Conservation (phyloP, 495 filamentous ascomycete genomes). For the Penicillium cosmopolitanum region DNA sequence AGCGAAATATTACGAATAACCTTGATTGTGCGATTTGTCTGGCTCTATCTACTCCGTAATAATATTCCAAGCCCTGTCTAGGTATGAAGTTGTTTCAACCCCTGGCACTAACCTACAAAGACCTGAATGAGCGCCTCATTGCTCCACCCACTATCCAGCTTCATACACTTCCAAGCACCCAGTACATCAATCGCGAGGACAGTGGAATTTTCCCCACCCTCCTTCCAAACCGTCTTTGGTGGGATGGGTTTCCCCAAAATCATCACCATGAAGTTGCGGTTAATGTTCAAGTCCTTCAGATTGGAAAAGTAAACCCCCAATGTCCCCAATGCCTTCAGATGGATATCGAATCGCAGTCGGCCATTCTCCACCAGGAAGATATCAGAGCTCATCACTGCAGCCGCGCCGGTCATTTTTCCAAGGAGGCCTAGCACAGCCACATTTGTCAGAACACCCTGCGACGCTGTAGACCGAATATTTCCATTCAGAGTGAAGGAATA, state of each 20-base stretch:
- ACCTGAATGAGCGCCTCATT: constrained; percentile 82
- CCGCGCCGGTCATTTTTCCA: constrained; percentile 87
- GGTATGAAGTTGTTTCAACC: not conserved
- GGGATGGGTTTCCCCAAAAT: constrained; percentile 74
- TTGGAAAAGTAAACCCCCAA: constrained; percentile 73
- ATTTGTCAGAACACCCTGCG: constrained; percentile 27
- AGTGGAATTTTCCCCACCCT: constrained; percentile 45
- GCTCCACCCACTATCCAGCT: constrained; percentile 72
- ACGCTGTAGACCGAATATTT: constrained; percentile 13
- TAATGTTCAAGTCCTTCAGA: constrained; percentile 60
- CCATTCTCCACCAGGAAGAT: constrained; percentile 61
- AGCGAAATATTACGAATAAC: too few relatives aligned
- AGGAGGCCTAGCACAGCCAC: constrained; percentile 79
- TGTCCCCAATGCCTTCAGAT: constrained; percentile 79
- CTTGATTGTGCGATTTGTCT: too few relatives aligned
- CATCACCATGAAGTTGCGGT: constrained; percentile 73
- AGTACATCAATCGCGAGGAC: constrained; percentile 80
- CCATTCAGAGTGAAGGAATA: constrained; percentile 51
- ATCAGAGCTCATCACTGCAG: constrained; percentile 67
- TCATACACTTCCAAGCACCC: constrained; percentile 77
- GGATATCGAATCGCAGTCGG: constrained; percentile 61
- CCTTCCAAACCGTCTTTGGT: constrained; percentile 64
- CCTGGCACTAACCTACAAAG: constrained; percentile 38
- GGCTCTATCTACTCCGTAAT: too few relatives aligned
- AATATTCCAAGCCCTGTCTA: not conserved